These are phyloP conservation scores for Aureobasidium sp. DNA, from an alignment of 2,329 filamentous ascomycete genomes.

Conservation along the genomic window DNA sequence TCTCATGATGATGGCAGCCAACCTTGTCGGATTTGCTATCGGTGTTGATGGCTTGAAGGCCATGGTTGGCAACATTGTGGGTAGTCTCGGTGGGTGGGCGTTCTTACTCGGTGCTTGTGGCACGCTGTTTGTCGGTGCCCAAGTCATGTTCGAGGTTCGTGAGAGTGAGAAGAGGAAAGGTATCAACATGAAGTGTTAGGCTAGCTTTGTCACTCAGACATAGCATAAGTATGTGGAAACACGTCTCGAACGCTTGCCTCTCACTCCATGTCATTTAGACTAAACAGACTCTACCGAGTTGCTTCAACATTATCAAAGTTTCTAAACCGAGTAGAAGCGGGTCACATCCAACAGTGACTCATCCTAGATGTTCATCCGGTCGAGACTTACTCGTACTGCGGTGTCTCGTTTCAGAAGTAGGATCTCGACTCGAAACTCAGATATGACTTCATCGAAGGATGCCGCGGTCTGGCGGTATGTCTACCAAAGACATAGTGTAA, in stretches of 20 bases:
- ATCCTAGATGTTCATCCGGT: too few relatives aligned
- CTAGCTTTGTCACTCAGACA: not conserved
- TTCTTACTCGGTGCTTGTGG: constrained; percentile 67
- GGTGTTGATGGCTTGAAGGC: constrained; percentile 80
- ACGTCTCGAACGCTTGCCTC: not conserved
- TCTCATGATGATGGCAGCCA: constrained; percentile 92
- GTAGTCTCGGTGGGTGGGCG: constrained; percentile 63
- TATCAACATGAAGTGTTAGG: constrained; percentile 71
- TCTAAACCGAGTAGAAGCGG: not conserved
- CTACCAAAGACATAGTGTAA: not conserved
- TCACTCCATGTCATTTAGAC: not conserved
- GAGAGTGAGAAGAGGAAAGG: constrained; percentile 78
- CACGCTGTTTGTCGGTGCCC: constrained; percentile 76
- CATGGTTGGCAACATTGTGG: constrained; percentile 67
- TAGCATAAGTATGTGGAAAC: not conserved
- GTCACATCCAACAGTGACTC: not conserved
- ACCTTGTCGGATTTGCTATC: constrained; percentile 89
- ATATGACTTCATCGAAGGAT: not conserved
- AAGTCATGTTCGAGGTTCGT: constrained; percentile 94
- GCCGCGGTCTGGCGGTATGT: not conserved
- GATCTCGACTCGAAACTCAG: not conserved
- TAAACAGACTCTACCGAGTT: not conserved
- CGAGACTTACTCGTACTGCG: not conserved
- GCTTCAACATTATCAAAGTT: not conserved
- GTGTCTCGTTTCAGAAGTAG: not conserved